These are phyloP conservation scores for Aureobasidium pullulans DNA, from an alignment of 2,329 filamentous ascomycete genomes.

Conservation along the genomic window DNA sequence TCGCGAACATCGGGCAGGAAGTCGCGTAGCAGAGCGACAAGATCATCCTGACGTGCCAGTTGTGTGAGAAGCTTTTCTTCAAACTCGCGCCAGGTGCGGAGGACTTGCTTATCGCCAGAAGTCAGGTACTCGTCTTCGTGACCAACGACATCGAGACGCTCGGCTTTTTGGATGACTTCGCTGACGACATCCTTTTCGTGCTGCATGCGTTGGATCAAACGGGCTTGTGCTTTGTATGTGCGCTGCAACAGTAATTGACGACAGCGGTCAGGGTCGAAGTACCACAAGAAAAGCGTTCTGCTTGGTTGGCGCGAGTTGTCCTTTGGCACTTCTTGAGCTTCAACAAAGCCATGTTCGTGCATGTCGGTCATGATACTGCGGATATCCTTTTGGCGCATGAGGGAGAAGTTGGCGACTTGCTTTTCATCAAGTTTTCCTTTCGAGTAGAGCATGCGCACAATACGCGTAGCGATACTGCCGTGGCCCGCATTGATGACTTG, in stretches of 20 bases:
- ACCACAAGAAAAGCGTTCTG: constrained; percentile 86
- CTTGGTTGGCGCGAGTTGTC: constrained; percentile 75
- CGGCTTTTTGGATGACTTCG: constrained; percentile 70
- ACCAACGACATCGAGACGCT: constrained; percentile 78
- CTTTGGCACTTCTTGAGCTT: constrained; percentile 89
- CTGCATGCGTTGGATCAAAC: constrained; percentile 71
- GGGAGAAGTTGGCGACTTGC: constrained; percentile 67
- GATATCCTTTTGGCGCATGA: constrained; percentile 80
- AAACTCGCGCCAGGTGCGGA: constrained; percentile 55
- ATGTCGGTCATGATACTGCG: constrained; percentile 78
- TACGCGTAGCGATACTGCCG: constrained; percentile 66
- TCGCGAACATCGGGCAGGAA: constrained; percentile 22
- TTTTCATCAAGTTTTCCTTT: constrained; percentile 96
- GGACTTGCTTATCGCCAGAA: constrained; percentile 61
- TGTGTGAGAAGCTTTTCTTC: constrained; percentile 71
- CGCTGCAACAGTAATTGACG: constrained; percentile 66
- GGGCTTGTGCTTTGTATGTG: constrained; percentile 82
- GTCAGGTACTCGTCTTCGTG: constrained; percentile 75
- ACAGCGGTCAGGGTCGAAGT: constrained; percentile 71
- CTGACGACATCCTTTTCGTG: constrained; percentile 66
- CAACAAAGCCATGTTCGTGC: constrained; percentile 77
- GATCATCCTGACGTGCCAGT: constrained; percentile 71
- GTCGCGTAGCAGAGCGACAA: constrained; percentile 76
- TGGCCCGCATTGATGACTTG: constrained; percentile 71
- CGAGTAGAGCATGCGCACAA: constrained; percentile 76